These are phyloP conservation scores for Hansenula lynferdii DNA, from an alignment of 1,139 yeast species.

Conservation along the genomic window DNA sequence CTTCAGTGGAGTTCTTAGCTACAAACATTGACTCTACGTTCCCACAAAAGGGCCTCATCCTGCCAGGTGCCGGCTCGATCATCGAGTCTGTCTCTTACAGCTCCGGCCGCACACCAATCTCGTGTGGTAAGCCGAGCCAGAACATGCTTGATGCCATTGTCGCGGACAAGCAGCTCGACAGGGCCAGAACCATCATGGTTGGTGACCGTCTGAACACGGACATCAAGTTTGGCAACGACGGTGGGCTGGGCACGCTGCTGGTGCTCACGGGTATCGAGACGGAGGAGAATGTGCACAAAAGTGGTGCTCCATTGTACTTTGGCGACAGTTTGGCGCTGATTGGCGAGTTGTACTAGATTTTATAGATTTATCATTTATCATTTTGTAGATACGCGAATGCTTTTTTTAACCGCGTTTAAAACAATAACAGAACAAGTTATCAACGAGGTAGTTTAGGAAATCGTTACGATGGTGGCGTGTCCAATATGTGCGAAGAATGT, in stretches of 20 bases:
- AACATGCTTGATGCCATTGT: constrained; percentile 90
- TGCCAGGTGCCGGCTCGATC: constrained; percentile 95
- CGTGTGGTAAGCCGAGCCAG: constrained; percentile 89
- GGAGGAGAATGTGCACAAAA: constrained; percentile 47
- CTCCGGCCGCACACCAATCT: constrained; percentile 68
- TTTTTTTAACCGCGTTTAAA: no score
- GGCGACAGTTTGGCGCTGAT: constrained; percentile 76
- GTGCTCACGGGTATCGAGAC: constrained; percentile 91
- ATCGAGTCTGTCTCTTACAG: constrained; percentile 77
- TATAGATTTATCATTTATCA: no score
- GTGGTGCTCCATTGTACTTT: constrained; percentile 59
- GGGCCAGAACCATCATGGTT: constrained; percentile 75
- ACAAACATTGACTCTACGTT: constrained; percentile 96
- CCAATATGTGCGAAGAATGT: constrained; percentile 22
- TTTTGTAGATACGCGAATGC: no score
- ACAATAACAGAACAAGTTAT: background rate
- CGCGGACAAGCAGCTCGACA: constrained; percentile 53
- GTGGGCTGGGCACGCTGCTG: constrained; percentile 77
- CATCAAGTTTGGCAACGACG: constrained; percentile 84
- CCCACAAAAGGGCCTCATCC: constrained; percentile 78
- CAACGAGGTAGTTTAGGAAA: background rate
- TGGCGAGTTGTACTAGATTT: constrained; percentile 41
- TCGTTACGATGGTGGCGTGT: constrained; percentile 21
- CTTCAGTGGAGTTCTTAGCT: constrained; percentile 73
- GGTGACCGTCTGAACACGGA: constrained; percentile 97